phyloP scores from a whole-genome alignment of 805 yeast species.

The Jamesozyma spencerorum region DNA sequence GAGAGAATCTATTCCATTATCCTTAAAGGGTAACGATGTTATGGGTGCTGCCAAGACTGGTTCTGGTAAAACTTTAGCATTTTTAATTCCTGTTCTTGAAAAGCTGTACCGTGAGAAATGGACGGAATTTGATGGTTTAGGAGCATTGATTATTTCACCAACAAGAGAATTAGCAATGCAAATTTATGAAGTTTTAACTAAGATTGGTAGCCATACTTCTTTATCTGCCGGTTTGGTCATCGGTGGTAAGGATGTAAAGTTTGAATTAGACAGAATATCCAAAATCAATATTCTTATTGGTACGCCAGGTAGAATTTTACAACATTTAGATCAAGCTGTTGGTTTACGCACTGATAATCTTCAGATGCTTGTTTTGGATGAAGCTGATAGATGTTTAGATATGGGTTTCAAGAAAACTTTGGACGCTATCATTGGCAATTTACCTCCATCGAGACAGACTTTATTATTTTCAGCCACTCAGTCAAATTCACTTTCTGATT shows the following conservation, averaged over 20 bases:
- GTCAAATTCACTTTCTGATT: slow-evolving; percentile 69
- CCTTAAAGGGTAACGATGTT: slow-evolving; percentile 69
- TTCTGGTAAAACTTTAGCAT: too few species aligned
- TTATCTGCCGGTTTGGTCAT: slow-evolving; percentile 87
- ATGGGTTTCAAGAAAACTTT: slow-evolving; percentile 85
- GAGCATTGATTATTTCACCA: slow-evolving; percentile 84
- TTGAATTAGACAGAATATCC: slow-evolving; percentile 70
- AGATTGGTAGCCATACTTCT: slow-evolving; percentile 63
- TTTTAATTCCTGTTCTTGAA: slow-evolving; percentile 71
- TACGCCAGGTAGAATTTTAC: slow-evolving; percentile 85
- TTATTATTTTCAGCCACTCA: slow-evolving; percentile 83
- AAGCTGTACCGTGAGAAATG: slow-evolving; percentile 59
- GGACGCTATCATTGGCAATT: slow-evolving; percentile 67
- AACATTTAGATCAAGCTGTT: slow-evolving; percentile 83
- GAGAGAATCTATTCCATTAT: slow-evolving; percentile 60
- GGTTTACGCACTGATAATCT: slow-evolving; percentile 67
- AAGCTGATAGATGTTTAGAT: slow-evolving; percentile 86
- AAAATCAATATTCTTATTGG: slow-evolving; percentile 77
- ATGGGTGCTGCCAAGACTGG: slow-evolving; percentile 81
- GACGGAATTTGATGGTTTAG: slow-evolving; percentile 79
- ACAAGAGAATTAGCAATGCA: slow-evolving; percentile 88
- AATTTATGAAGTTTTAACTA: slow-evolving; percentile 77
- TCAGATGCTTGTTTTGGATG: slow-evolving; percentile 76
- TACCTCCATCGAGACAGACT: slow-evolving; percentile 78
- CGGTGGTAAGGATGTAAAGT: slow-evolving; percentile 84